Conservation (phyloP, 2,329 filamentous ascomycete genomes). For the Plenodomus biglobosus region DNA sequence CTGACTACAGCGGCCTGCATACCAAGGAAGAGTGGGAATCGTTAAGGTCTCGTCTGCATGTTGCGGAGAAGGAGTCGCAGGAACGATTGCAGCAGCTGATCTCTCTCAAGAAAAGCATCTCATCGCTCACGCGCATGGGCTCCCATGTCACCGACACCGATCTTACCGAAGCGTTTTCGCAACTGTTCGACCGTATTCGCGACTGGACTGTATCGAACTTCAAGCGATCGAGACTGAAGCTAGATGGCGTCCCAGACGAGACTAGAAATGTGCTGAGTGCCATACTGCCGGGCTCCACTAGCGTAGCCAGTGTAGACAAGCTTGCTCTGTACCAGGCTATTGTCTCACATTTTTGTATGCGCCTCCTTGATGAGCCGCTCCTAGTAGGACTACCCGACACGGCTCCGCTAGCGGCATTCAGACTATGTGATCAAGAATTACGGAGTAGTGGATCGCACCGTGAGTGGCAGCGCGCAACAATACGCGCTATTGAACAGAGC, state of each 20-base stretch:
- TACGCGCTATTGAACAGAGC: slow-evolving; percentile 28
- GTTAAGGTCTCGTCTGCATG: slow-evolving; percentile 33
- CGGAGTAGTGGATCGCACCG: slow-evolving; percentile 17
- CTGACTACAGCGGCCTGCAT: background rate
- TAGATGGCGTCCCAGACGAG: slow-evolving; percentile 19
- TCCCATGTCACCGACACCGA: slow-evolving; percentile 67
- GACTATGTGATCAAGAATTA: slow-evolving; percentile 22
- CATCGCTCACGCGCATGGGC: slow-evolving; percentile 63
- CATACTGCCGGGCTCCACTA: slow-evolving; percentile 20
- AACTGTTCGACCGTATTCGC: slow-evolving; percentile 67
- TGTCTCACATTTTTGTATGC: slow-evolving; percentile 28
- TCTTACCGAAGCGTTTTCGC: slow-evolving; percentile 63
- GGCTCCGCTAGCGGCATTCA: slow-evolving; percentile 20
- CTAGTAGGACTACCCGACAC: slow-evolving; percentile 30
- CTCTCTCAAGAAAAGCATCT: slow-evolving; percentile 72
- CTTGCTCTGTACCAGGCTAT: slow-evolving; percentile 39
- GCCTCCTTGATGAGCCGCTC: slow-evolving; percentile 30
- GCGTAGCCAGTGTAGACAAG: slow-evolving; percentile 21
- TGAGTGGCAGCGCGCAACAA: slow-evolving; percentile 36
- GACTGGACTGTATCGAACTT: slow-evolving; percentile 75
- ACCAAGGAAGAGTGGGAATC: slow-evolving; percentile 29
- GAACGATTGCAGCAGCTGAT: slow-evolving; percentile 61
- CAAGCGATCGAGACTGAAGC: slow-evolving; percentile 58
- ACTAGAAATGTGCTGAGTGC: slow-evolving; percentile 17
- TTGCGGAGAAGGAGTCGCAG: slow-evolving; percentile 59